Evolutionary conservation across 805 yeast species (phyloP), one percentile per base, ranked within the genome.

Genomic region (Wickerhamomyces alni): DNA sequence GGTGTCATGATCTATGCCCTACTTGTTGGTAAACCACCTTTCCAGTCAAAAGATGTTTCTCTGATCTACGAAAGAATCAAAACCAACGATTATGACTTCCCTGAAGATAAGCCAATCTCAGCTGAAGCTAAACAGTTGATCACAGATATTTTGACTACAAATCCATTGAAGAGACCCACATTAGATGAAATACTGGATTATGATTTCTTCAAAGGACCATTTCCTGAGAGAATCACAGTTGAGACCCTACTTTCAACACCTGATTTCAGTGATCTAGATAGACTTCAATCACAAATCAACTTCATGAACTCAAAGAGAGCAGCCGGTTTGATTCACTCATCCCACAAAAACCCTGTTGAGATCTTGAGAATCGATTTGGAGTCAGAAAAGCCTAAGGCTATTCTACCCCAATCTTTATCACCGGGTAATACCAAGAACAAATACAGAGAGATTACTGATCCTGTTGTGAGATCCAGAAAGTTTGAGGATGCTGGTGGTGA

Each of bases 1-100:
- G 99, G 99, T 44, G 86, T 93, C 43, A 93, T 93, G 87, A 73
- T 93, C 70, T 93, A 82, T 58, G 97, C 99, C 8, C 73, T 93
- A 63, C 69, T 93, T 37, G 72, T 84, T 43, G 98, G 98, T 28
- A 88, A 87, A 61, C 99, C 99, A 12, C 99, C 99, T 1, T 93
- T 93, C 67, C 99, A 93, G 66, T 87, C 95, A 28, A 87, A 87
- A 57, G 96, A 89, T 59, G 96, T 93, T 34, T 82, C 87, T 52
- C 77, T 82, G 41, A 93, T 93, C 48, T 93, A 93, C 64, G 94
- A 87, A 56, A 76, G 96, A 65, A 93, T 93, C 59, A 87, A 88
- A 61, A 71, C 74, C 42, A 81, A 82, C 42, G 95, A 87, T 44
- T 87, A 79, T 58, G 62, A 65, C 29, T 91, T 89, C 62, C 99